Conservation (phyloP, 176 grass and related monocot species). For the Bolboschoenus planiculmis region DNA sequence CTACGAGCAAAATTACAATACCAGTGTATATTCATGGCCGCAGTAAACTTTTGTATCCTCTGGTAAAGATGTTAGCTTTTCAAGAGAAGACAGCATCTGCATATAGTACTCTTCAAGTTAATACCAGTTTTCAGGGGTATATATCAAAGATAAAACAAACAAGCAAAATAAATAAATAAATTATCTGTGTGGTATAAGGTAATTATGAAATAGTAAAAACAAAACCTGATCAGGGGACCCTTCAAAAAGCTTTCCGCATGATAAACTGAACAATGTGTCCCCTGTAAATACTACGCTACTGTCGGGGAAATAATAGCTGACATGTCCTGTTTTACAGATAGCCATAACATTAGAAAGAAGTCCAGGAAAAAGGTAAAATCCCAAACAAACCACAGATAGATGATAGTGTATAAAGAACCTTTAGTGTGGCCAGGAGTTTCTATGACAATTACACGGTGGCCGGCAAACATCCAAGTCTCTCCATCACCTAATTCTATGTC, state of each 20-base stretch:
- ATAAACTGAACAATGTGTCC: constrained; percentile 88
- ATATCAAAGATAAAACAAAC: background rate
- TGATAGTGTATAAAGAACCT: constrained; percentile 35
- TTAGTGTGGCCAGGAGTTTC: constrained; percentile 93
- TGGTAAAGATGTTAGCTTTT: constrained; percentile 71
- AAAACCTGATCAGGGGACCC: constrained; percentile 86
- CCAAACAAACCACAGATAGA: background rate
- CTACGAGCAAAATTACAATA: constrained; percentile 27
- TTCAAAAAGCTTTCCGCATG: constrained; percentile 98
- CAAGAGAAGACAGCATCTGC: constrained; percentile 88
- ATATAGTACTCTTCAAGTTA: constrained; percentile 19
- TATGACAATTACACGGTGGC: constrained; percentile 91
- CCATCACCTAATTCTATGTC: constrained; percentile 82
- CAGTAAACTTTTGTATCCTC: constrained; percentile 85
- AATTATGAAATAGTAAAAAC: constrained; percentile 11
- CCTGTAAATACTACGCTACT: constrained; percentile 83
- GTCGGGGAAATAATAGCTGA: constrained; percentile 84
- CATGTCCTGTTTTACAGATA: constrained; percentile 48
- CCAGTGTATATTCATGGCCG: constrained; percentile 97
- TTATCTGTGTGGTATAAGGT: background rate
- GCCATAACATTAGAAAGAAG: background rate
- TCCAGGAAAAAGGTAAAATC: background rate
- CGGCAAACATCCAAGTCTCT: constrained; percentile 95
- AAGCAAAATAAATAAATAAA: background rate
- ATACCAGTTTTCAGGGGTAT: background rate